A percentile compares a stretch with the other conserved stretches of the same genome.
phyloP scores from a whole-genome alignment of 768 basidiomycete species.

The Mycena olivaceomarginata region DNA sequence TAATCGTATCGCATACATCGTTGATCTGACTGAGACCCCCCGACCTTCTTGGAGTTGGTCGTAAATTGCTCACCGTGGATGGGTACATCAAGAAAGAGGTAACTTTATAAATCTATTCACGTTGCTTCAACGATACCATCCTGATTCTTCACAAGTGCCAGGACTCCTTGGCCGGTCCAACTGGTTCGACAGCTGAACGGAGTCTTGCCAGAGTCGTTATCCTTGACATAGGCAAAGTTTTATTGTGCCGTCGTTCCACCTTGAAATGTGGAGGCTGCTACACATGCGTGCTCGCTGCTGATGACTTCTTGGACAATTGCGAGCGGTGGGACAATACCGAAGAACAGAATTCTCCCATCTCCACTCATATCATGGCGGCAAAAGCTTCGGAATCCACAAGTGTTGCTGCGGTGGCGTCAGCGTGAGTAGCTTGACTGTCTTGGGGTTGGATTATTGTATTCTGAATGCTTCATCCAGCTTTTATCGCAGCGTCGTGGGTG shows the following conservation, averaged over 20 bases:
- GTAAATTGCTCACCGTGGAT: background rate
- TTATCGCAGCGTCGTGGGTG: background rate
- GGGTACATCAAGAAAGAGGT: slow-evolving; percentile 3
- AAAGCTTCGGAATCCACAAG: too few relatives aligned
- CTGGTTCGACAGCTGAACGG: background rate
- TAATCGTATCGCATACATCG: background rate
- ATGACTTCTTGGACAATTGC: too few relatives aligned
- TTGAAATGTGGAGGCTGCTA: background rate
- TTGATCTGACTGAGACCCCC: background rate
- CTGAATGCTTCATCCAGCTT: background rate
- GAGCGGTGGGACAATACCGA: too few relatives aligned
- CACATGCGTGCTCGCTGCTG: too few relatives aligned
- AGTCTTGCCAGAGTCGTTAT: slow-evolving; percentile 5
- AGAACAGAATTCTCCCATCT: too few relatives aligned
- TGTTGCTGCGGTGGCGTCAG: too few relatives aligned
- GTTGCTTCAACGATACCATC: too few relatives aligned
- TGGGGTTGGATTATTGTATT: too few relatives aligned
- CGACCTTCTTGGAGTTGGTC: background rate
- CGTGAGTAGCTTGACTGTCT: background rate
- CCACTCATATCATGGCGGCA: too few relatives aligned
- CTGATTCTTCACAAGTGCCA: background rate
- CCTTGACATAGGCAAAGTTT: background rate
- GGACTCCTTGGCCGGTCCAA: background rate
- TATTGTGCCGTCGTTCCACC: background rate
- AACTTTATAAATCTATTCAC: background rate